phyloP scores from a whole-genome alignment of 2,329 filamentous ascomycete genomes.

The Trichoderma polysporum region DNA sequence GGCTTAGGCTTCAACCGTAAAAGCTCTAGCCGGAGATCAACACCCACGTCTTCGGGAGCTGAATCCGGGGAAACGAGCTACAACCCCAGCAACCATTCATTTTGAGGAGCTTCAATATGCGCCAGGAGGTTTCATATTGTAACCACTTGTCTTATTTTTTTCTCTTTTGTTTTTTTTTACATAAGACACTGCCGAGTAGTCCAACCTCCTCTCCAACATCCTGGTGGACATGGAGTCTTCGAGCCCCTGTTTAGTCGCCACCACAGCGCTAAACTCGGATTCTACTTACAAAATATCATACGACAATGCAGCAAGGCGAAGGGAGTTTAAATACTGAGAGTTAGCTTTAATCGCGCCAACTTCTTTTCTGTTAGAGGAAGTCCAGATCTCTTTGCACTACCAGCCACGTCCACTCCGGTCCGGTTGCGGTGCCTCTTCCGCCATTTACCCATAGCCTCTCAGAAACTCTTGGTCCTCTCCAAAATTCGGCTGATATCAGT shows the following conservation, averaged over 20 bases:
- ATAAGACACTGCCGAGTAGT: slow-evolving; percentile 1
- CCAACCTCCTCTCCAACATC: background rate
- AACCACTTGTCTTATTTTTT: background rate
- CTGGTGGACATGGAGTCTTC: background rate
- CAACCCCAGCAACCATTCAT: slow-evolving; percentile 33
- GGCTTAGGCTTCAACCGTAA: slow-evolving; percentile 60
- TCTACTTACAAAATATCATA: background rate
- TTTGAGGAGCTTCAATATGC: slow-evolving; percentile 46
- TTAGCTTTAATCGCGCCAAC: background rate
- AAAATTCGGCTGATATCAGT: no score
- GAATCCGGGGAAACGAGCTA: slow-evolving; percentile 33
- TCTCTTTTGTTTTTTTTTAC: background rate
- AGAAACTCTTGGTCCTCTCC: no score
- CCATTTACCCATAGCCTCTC: no score
- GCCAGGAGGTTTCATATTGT: background rate
- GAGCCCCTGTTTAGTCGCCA: background rate
- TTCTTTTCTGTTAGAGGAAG: no score
- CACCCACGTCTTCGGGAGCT: slow-evolving; percentile 44
- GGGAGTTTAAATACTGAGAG: background rate
- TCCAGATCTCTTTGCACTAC: no score
- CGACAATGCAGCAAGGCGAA: background rate
- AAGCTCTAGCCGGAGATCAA: slow-evolving; percentile 44
- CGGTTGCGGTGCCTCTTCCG: no score
- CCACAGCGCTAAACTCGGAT: background rate
- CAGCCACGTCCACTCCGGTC: no score